A percentile compares a stretch with the other conserved stretches of the same genome.
Conservation (phyloP, 257 asterid species). For the Eustoma russellianum region DNA sequence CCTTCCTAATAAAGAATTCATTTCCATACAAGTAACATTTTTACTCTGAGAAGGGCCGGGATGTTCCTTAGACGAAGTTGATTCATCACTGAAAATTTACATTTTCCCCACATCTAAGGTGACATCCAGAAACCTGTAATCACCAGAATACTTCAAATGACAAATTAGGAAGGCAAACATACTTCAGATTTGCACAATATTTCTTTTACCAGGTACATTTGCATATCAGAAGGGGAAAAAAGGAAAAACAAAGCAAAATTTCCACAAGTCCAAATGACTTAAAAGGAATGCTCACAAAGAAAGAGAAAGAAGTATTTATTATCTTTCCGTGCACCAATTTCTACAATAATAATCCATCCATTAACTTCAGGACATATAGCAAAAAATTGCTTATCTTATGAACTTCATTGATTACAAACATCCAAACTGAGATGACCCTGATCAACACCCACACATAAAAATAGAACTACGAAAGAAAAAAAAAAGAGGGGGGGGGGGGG, state of each 20-base stretch:
- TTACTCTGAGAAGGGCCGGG: constrained; percentile 24
- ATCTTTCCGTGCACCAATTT: neutral
- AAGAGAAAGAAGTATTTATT: neutral
- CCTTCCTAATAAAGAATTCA: constrained; percentile 20
- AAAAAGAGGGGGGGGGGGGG: no score
- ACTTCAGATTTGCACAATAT: neutral
- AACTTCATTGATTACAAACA: no score
- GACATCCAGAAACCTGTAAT: constrained; percentile 72
- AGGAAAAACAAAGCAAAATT: no score
- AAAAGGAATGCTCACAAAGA: neutral
- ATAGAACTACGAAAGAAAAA: no score
- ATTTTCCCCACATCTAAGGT: constrained; percentile 34
- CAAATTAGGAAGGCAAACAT: no score
- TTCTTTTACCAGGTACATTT: no score
- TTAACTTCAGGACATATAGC: neutral
- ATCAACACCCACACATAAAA: no score
- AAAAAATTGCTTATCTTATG: no score
- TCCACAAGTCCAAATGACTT: no score
- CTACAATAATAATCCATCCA: neutral
- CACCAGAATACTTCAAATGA: neutral
- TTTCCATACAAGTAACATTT: constrained; percentile 21
- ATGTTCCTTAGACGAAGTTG: constrained; percentile 28
- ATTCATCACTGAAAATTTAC: constrained; percentile 28
- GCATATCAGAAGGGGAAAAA: no score
- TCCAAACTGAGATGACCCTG: no score